These are phyloP conservation scores for Blumeria graminis DNA, from an alignment of 2,329 filamentous ascomycete species.

Conservation along the genomic window DNA sequence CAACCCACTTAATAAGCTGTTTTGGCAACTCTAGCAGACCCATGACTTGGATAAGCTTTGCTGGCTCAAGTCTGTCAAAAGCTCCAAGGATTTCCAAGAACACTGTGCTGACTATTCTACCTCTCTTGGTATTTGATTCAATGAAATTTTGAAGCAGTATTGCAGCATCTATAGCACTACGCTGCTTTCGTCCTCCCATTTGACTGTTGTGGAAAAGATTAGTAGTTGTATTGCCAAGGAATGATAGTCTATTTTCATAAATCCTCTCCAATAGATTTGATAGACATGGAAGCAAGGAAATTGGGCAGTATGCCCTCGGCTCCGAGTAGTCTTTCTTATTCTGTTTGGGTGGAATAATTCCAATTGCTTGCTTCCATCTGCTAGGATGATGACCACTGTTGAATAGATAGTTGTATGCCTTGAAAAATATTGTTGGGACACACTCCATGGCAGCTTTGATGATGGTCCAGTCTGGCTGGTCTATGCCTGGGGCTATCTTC, in stretches of 20 bases:
- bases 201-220: not conserved
- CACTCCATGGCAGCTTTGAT: not conserved
- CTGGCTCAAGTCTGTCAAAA: too few relatives aligned
- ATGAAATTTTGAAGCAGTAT: too few relatives aligned
- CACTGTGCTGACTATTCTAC: too few relatives aligned
- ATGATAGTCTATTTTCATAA: not conserved
- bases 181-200: too few relatives aligned
- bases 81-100: too few relatives aligned
- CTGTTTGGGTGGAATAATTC: not conserved
- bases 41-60: too few relatives aligned
- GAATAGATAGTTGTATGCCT: not conserved
- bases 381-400: not conserved
- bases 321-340: not conserved
- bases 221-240: not conserved
- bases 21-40: too few relatives aligned
- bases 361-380: conserved; percentile 1
- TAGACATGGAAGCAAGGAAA: not conserved
- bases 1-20: too few relatives aligned
- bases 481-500: not conserved
- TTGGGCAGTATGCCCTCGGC: not conserved
- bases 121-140: too few relatives aligned
- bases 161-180: too few relatives aligned
- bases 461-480: not conserved
- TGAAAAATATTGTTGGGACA: not conserved
- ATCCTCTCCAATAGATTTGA: not conserved